Evolutionary conservation across 2,329 filamentous ascomycete genomes (phyloP).

Genomic region (Alternaria sp.): DNA sequence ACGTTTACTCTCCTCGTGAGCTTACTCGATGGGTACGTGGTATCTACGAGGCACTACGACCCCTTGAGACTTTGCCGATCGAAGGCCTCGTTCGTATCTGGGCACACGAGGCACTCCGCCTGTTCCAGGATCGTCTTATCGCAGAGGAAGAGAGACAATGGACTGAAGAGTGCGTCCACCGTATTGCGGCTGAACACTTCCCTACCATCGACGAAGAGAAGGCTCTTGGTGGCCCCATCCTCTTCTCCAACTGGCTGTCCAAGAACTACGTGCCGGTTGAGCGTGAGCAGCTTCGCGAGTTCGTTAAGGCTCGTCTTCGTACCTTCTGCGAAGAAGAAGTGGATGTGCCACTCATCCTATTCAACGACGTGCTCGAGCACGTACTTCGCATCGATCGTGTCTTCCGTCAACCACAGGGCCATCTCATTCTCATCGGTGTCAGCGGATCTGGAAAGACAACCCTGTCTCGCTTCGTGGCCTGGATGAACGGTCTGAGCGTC

Average conservation of each 20-base stretch:
- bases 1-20: constrained; percentile 98
- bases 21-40: constrained; percentile 97
- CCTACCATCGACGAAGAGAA: constrained; percentile 91
- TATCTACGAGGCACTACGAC: constrained; percentile 94
- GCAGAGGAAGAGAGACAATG: constrained; percentile 92
- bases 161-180: constrained; percentile 87
- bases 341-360: constrained; percentile 96
- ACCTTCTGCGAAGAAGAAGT: constrained; percentile 99
- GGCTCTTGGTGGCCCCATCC: constrained; percentile 87
- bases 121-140: constrained; percentile 97
- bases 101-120: constrained; percentile 93
- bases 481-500: constrained; percentile 99
- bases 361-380: constrained; percentile 98
- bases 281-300: constrained; percentile 91
- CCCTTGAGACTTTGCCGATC: constrained; percentile 83
- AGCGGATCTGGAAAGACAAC: constrained; percentile 99
- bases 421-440: constrained; percentile 97
- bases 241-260: constrained; percentile 99
- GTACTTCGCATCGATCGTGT: constrained; percentile 98
- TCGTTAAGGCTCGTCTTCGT: constrained; percentile 94
- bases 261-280: constrained; percentile 98
- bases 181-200: constrained; percentile 90
- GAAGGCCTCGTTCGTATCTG: constrained; percentile 96
- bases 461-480: constrained; percentile 94
- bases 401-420: constrained; percentile 96